Evolutionary conservation across 1,284 basidiomycete species (phyloP).

Genomic region (Cystobasidiaceae sp.): DNA sequence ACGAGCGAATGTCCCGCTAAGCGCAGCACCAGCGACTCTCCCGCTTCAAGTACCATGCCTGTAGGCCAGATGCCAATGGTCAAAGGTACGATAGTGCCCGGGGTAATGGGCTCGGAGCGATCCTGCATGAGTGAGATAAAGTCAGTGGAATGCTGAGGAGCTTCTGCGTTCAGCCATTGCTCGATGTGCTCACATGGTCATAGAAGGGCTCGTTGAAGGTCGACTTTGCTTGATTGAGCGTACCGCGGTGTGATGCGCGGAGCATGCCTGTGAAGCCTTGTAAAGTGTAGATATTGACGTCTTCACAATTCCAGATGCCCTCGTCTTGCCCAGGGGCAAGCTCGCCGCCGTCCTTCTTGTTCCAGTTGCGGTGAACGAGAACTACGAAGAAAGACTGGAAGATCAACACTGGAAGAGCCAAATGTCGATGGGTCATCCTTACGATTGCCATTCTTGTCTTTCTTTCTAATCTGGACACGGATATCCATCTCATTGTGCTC

Average conservation of each 20-base stretch:
- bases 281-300: background rate
- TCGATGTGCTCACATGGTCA: constrained; percentile 26
- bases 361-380: constrained; percentile 30
- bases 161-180: no score
- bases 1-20: constrained; percentile 36
- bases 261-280: constrained; percentile 35
- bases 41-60: constrained; percentile 39
- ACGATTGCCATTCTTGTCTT: constrained; percentile 36
- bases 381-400: no score
- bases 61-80: constrained; percentile 43
- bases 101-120: constrained; percentile 24
- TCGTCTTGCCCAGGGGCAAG: background rate
- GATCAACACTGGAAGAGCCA: no score
- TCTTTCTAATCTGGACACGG: constrained; percentile 39
- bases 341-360: constrained; percentile 9
- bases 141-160: constrained; percentile 33
- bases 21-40: constrained; percentile 38
- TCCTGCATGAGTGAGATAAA: constrained; percentile 29
- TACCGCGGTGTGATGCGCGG: constrained; percentile 40
- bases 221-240: constrained; percentile 20
- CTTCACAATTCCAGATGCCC: background rate
- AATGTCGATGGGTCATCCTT: no score
- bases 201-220: constrained; percentile 32
- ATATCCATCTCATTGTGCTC: constrained; percentile 40
- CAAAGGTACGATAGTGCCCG: constrained; percentile 38